These are phyloP conservation scores for Mycena alexandri DNA, from an alignment of 768 basidiomycete species.

Conservation along the genomic window DNA sequence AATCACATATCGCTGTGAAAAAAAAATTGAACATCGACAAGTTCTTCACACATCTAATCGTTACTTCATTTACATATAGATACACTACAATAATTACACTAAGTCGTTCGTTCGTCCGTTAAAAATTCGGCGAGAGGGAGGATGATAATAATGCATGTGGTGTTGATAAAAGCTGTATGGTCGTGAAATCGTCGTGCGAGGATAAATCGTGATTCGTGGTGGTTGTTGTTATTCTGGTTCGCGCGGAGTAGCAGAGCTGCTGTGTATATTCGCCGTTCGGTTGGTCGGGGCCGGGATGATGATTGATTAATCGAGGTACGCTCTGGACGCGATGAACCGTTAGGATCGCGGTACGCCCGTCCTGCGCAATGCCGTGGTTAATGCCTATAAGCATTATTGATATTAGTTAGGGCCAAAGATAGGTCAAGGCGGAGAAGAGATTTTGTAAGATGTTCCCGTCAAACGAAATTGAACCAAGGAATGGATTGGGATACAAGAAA, in stretches of 20 bases:
- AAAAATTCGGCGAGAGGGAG: no score
- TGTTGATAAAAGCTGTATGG: no score
- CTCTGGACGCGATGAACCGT: slow-evolving; percentile 65
- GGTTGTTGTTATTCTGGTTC: slow-evolving; percentile 22
- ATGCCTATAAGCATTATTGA: slow-evolving; percentile 61
- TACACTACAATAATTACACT: no score
- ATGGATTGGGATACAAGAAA: not conserved
- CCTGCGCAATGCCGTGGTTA: slow-evolving; percentile 86
- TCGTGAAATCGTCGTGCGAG: no score
- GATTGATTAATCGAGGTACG: slow-evolving; percentile 24
- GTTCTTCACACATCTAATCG: no score
- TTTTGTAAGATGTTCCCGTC: no score
- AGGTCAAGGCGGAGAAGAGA: not conserved
- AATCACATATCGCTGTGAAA: no score
- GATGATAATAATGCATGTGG: no score
- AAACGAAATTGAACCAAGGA: slow-evolving; percentile 3
- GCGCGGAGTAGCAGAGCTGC: no score
- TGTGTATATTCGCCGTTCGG: not conserved
- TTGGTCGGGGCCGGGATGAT: not conserved
- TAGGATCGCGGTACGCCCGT: slow-evolving; percentile 84
- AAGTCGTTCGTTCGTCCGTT: no score
- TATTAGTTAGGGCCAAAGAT: slow-evolving; percentile 4
- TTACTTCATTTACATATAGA: no score
- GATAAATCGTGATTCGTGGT: not conserved
- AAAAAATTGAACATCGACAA: no score